These are phyloP conservation scores for Pistacia atlantica DNA, from an alignment of 345 rosid genomes.

Conservation along the genomic window DNA sequence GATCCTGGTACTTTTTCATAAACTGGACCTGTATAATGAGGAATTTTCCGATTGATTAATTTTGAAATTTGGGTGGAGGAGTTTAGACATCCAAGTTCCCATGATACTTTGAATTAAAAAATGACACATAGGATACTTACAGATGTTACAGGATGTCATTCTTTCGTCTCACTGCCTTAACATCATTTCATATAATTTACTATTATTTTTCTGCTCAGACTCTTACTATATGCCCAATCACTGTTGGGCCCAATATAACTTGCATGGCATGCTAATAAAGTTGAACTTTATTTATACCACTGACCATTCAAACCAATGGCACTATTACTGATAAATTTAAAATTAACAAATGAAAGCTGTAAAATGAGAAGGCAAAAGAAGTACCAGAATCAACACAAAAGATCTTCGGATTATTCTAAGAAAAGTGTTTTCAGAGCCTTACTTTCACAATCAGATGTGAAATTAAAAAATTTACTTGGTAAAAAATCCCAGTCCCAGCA, in stretches of 20 bases:
- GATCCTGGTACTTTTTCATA: constrained; percentile 50
- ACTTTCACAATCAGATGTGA: too few relatives aligned
- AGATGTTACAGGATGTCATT: not conserved
- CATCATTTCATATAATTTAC: not conserved
- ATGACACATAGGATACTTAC: not conserved
- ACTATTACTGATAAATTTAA: not conserved
- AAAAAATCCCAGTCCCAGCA: not conserved
- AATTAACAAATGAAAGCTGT: not conserved
- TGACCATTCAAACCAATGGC: not conserved
- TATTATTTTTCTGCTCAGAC: not conserved
- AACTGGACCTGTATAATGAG: constrained; percentile 36
- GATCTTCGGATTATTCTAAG: not conserved
- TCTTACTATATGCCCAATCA: not conserved
- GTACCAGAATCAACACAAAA: not conserved
- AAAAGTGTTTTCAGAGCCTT: not conserved
- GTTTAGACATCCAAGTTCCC: not conserved
- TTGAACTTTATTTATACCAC: not conserved
- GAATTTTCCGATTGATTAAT: constrained; percentile 9
- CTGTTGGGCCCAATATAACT: not conserved
- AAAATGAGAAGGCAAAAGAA: not conserved
- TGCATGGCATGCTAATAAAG: not conserved
- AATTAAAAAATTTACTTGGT: not conserved
- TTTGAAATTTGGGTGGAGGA: not conserved
- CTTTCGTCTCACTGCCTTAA: not conserved
- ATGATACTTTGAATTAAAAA: not conserved